Evolutionary conservation across 2,329 filamentous ascomycete genomes (phyloP), one percentile per base, ranked within the genome.

Genomic region (Alternaria incomplexa): DNA sequence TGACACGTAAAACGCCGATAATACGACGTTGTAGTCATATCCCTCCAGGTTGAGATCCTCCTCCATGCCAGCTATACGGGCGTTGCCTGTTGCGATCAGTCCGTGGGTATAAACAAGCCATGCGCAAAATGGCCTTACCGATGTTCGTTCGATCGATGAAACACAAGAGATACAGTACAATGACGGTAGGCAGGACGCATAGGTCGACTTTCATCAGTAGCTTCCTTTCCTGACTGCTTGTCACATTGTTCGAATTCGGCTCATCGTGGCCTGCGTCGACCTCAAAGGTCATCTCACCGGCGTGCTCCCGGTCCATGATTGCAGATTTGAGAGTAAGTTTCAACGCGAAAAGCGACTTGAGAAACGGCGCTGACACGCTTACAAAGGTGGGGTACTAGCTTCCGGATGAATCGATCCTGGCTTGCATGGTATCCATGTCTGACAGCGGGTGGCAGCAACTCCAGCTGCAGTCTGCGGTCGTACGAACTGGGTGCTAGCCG

Each of bases 131-230:
- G 20, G 25, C 63, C 81, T 73, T 72, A 89, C 89, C 89, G 32
- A 91, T 89, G 64, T 91, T 91, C 20, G 89, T 86, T 12, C 89
- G 84, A 68, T 91, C 89, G 63, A 91, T 90, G 76, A 91, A 91
- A 77, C 89, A 91, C 67, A 91, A 90, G 0, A 91, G 82, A 67
- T 91, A 91, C 2, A 91, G 78, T 0, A 91, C 55, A 0, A 88
- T 79, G 0, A 90, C 87, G 0, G 86, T 90, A 0, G 89, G 89
- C 0, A 91, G 81, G 28, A 90, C 84, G 65, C 81, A 85, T 3
- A 89, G 63, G 70, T 91, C 89, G 53, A 91, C 86, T 75, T 91
- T 91, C 65, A 80, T 77, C 3, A 87, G 82, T 23, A 91, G 80
- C 62, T 80, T 84, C 15, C 81, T 75, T 72, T 90, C 89, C 3